Base-by-base conservation (phyloP, 164 flowering plant genomes). In the Paratinospora sagittata region DNA sequence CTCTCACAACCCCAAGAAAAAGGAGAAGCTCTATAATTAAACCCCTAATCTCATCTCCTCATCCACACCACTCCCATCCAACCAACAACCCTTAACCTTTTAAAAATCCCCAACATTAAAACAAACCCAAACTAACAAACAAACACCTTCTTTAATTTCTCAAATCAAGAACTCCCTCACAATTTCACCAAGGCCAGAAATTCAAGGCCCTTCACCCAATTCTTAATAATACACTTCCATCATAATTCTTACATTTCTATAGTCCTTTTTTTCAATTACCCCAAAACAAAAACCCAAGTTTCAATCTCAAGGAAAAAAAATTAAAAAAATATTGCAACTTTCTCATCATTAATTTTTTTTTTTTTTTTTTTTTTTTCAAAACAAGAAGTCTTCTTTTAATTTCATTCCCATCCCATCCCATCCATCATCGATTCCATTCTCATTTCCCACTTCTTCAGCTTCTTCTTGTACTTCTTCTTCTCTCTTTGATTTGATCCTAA, bases 201-300 rank as follows among this genome's bases (percentile, higher is more conserved):
- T 45, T 74, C 66, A 74, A 60, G 72, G 58, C 45, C 65, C 27
- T 68, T 69, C 75, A 62, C 26, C 69, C 71, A 72, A 63, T 30
- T 72, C 67, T 16, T 30, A n/a, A 30, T 27, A 13, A 17, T 1
- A 39, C 43, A 1, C 43, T 7, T 39, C 3, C 43, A n/a, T 43
- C 47, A 43, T 12, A 43, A 43, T 43, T 9, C 47, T 43, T 10
- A 43, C 47, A 43, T 6, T 43, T 10, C 9, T 43, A 10, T 43
- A 0, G 47, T 12, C 3, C 14, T 9, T 24, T 36, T 19, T 14
- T 3, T 39, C 26, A 36, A n/a, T 30, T 4, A 30, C 34, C 34
- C 34, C 2, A 30, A 30, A 30, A 30, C 4, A 30, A 30, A 30
- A 30, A 30, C 2, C 4, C 2, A 30, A 16, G 13, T 19, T 5